Base-by-base conservation (phyloP, 2,329 filamentous ascomycete genomes). In the Fusarium dlaminii region DNA sequence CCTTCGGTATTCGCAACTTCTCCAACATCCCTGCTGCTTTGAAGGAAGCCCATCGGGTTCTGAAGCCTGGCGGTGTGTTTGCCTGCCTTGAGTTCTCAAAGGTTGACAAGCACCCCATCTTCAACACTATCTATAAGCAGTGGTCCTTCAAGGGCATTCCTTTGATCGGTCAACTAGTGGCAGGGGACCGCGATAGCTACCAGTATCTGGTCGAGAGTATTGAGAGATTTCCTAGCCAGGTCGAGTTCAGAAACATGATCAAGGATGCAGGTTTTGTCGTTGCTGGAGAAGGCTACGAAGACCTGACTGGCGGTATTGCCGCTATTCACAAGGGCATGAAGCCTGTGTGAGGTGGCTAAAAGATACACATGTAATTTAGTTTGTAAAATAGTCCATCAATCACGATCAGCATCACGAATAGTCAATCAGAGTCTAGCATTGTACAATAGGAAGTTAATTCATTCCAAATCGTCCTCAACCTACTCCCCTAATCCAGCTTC, bases 191-290 rank as follows among this genome's bases (percentile, higher is more conserved):
- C 64, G 96, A 97, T 80, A 98, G 94, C 81, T 99, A 99, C 83
- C 96, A 99, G 87, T 99, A 99, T 84, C 87, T 99, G 15, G 96
- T 99, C 15, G 96, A 99, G 87, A 98, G 95, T 83, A 99, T 99
- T 82, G 95, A 98, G 84, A 87, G 90, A 54, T 98, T 98, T 81
- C 97, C 96, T 1, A 92, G 87, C 75, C 97, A 99, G 86, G 88
- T 91, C 59, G 91, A 94, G 75, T 99, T 97, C 80, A 89, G 92
- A 74, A 88, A 90, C 39, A 95, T 97, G 93, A 96, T 97, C 79
- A 83, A 89, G 75, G 89, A 92, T 32, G 96, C 94, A 7, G 96
- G 96, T 3, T 99, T 99, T 80, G 86, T 93, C 72, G 90, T 97
- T 48, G 94, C 93, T 3, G 95, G 93, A 3, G 84, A 90, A 59